These are phyloP conservation scores for Hirschioporus abietinus DNA, from an alignment of 768 basidiomycete genomes.

Conservation along the genomic window DNA sequence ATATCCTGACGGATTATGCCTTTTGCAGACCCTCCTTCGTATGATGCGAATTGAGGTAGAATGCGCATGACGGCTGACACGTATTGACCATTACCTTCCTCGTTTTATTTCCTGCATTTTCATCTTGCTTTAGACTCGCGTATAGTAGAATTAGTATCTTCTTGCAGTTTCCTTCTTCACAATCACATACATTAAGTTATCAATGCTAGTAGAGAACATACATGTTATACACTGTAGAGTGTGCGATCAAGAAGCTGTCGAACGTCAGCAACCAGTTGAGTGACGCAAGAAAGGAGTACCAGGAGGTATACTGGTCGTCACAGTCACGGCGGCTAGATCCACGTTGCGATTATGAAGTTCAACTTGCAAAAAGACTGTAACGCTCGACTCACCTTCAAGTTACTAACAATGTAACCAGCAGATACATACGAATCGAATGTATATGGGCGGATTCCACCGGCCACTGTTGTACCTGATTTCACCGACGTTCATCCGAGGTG, in stretches of 20 bases:
- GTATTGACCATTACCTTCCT: not conserved
- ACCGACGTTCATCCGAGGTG: not conserved
- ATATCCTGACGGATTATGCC: not conserved
- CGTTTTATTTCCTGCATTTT: not conserved
- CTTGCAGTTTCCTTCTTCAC: not conserved
- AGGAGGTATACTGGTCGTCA: too few relatives aligned
- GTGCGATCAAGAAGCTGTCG: too few relatives aligned
- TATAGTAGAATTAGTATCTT: not conserved
- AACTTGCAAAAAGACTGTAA: too few relatives aligned
- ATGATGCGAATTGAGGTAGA: conserved; percentile 5
- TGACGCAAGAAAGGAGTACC: too few relatives aligned
- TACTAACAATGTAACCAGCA: too few relatives aligned
- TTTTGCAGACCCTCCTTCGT: conserved; percentile 4
- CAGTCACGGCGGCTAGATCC: too few relatives aligned
- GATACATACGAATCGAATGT: too few relatives aligned
- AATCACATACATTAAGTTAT: too few relatives aligned
- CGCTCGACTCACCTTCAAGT: too few relatives aligned
- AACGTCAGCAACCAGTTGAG: too few relatives aligned
- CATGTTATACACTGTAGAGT: not conserved
- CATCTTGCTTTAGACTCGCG: not conserved
- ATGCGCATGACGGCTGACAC: not conserved
- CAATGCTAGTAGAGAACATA: not conserved
- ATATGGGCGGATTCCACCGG: too few relatives aligned
- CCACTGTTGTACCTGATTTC: not conserved
- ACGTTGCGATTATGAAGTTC: too few relatives aligned